Base-by-base conservation (phyloP, 495 filamentous ascomycete species). In the Talaromyces liani region DNA sequence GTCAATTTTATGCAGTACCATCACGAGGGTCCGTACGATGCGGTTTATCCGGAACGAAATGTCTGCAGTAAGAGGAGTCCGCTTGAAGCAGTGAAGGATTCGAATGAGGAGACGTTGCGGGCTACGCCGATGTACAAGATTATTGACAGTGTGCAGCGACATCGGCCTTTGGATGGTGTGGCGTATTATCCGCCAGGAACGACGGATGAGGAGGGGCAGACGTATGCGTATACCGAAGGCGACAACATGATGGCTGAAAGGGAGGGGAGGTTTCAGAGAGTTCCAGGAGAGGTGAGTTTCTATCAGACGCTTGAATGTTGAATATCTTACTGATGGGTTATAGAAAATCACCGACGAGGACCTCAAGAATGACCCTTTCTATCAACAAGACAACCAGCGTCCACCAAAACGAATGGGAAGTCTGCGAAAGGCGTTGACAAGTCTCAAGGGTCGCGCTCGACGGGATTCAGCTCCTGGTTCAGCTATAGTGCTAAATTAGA, bases 11-110 rank as follows among this genome's bases (percentile, higher is more conserved):
- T 72, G 7, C 73, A 79, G 2, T 98, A 96, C 69, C 94, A 98
- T 71, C 94, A 98, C 67, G 90, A 89, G 62, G 94, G 94, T 0
- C 94, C 94, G 0, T 98, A 90, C 66, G 94, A 98, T 72, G 91
- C 94, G 0, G 88, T 89, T 4, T 80, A 90, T 54, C 74, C 86
- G 6, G 83, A 90, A 27, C 78, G 89, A 22, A 96, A 97, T 72
- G 75, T 72, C n/a, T 73, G 84, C 67, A 79, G 73, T 68, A 75
- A 80, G 60, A 79, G 67, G 70, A 90, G 77, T 54, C 94, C 94
- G 0, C 72, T 98, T 14, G 91, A 89, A 34, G 95, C 94, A 6
- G 82, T 97, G 4, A 77, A 75, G 61, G 78, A 84, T 10, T 86
- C 86, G 16, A 97, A 94, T 73, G 77, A 81, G 16, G 88, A 92